These are phyloP conservation scores for Botrytis medusae DNA, from an alignment of 2,329 filamentous ascomycete species.

Conservation along the genomic window DNA sequence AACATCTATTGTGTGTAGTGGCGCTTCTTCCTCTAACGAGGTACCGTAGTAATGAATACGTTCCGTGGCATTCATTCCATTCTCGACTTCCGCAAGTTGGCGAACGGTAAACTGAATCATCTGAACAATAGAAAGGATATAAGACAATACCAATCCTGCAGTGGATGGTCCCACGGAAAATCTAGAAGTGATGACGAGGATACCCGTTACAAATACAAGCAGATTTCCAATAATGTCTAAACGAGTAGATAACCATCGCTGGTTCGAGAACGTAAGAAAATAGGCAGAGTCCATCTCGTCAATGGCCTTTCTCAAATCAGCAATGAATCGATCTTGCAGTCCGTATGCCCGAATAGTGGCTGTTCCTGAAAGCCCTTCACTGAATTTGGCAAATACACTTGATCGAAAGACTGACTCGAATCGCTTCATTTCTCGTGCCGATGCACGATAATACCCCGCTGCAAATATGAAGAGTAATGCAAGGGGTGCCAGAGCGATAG, in stretches of 20 bases:
- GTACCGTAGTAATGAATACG: slow-evolving; percentile 87
- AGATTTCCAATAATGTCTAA: slow-evolving; percentile 81
- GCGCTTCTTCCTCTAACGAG: slow-evolving; percentile 84
- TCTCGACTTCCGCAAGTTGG: slow-evolving; percentile 92
- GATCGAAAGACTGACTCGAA: slow-evolving; percentile 89
- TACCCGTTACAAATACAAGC: slow-evolving; percentile 83
- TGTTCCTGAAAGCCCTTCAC: slow-evolving; percentile 81
- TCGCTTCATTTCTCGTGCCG: slow-evolving; percentile 90
- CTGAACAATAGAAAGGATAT: slow-evolving; percentile 89
- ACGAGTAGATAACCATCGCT: slow-evolving; percentile 86
- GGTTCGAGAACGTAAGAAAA: slow-evolving; percentile 92
- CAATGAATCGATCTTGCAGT: slow-evolving; percentile 71
- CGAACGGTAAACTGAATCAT: slow-evolving; percentile 96
- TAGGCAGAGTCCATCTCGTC: slow-evolving; percentile 94
- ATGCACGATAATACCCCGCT: slow-evolving; percentile 83
- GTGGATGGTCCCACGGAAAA: slow-evolving; percentile 84
- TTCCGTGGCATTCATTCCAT: slow-evolving; percentile 97
- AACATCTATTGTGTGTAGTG: slow-evolving; percentile 73
- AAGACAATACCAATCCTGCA: slow-evolving; percentile 83
- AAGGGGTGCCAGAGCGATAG: slow-evolving; percentile 66
- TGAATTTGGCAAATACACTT: slow-evolving; percentile 84
- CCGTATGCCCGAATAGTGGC: slow-evolving; percentile 89
- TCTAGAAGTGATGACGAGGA: slow-evolving; percentile 87
- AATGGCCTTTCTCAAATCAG: slow-evolving; percentile 68
- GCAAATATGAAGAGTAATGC: slow-evolving; percentile 78